These are phyloP conservation scores for Kluyveromyces dobzhanskii DNA, from an alignment of 805 yeast species.

Conservation along the genomic window DNA sequence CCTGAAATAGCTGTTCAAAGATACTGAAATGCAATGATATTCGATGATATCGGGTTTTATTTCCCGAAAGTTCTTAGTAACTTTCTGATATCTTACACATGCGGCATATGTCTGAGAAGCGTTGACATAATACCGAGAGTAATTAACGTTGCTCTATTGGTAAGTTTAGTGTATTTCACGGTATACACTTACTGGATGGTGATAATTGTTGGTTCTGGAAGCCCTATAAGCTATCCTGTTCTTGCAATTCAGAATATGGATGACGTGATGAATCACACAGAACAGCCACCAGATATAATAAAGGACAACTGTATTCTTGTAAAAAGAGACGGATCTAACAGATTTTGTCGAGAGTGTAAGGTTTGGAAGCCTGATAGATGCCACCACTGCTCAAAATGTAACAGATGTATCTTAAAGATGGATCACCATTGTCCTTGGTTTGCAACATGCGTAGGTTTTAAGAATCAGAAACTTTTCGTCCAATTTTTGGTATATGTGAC, in stretches of 20 bases:
- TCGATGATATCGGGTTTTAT: slow-evolving; percentile 6
- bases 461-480: slow-evolving; percentile 70
- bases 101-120: slow-evolving; percentile 10
- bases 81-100: slow-evolving; percentile 18
- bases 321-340: slow-evolving; percentile 52
- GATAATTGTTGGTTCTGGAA: slow-evolving; percentile 52
- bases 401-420: slow-evolving; percentile 69
- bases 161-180: slow-evolving; percentile 8
- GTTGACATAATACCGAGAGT: slow-evolving; percentile 11
- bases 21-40: neutral
- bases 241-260: slow-evolving; percentile 29
- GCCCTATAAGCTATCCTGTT: slow-evolving; percentile 49
- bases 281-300: slow-evolving; percentile 37
- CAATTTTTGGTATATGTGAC: slow-evolving; percentile 59
- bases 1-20: too few relatives aligned
- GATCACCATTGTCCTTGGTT: slow-evolving; percentile 98
- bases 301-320: slow-evolving; percentile 35
- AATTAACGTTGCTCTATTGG: slow-evolving; percentile 4
- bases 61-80: slow-evolving; percentile 23
- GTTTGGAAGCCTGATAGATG: slow-evolving; percentile 77
- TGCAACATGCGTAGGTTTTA: slow-evolving; percentile 75
- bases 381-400: slow-evolving; percentile 78
- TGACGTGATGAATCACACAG: slow-evolving; percentile 21
- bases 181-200: slow-evolving; percentile 47
- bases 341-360: slow-evolving; percentile 63